Evolutionary conservation across 2,329 filamentous ascomycete genomes (phyloP), one percentile per base, ranked within the genome.

Genomic region (Claviceps capensis): DNA sequence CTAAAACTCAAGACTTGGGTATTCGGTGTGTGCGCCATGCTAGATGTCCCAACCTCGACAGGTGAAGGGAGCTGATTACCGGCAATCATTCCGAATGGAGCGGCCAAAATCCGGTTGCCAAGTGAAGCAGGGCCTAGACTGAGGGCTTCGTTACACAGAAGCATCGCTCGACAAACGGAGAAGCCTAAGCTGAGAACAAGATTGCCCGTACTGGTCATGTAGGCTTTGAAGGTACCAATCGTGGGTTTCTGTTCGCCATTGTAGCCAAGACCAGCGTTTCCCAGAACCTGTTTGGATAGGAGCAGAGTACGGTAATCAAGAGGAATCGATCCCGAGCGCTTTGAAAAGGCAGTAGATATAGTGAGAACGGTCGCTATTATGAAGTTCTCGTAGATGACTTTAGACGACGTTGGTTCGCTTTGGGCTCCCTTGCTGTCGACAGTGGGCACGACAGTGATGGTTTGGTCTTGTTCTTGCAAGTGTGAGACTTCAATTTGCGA

Each of bases 121-220:
- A 71, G 60, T 7, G 69, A 65, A 5, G 69, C 66, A 4, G 71
- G 57, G 42, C 67, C 69, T 14, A 68, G 62, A 14, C 66, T 65
- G 36, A 71, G 55, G 6, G 63, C 63, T 54, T 78, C 72, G 16
- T 74, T 71, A 19, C 75, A 65, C 1, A 69, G 69, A 14, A 71
- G 61, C 41, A 81, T 62, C 6, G 73, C 75, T 40, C 70, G 66
- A 43, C 75, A 72, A 41, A 69, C 61, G 3, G 73, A 69, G 48
- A 79, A 68, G 41, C 67, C 69, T 26, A 81, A 59, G 43, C 70
- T 72, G 26, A 79, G 65, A 14, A 81, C 63, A 7, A 82, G 65
- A 11, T 71, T 70, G 2, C 78, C 78, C 0, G 74, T 75, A 1
- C 75, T 80, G 5, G 78, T 81, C 49, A 81, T 61, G 55, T 78